Percentiles rank a stretch among this genome's conserved stretches.
phyloP scores from a whole-genome alignment of 2,329 filamentous ascomycete species.

The Penicillium sp. region DNA sequence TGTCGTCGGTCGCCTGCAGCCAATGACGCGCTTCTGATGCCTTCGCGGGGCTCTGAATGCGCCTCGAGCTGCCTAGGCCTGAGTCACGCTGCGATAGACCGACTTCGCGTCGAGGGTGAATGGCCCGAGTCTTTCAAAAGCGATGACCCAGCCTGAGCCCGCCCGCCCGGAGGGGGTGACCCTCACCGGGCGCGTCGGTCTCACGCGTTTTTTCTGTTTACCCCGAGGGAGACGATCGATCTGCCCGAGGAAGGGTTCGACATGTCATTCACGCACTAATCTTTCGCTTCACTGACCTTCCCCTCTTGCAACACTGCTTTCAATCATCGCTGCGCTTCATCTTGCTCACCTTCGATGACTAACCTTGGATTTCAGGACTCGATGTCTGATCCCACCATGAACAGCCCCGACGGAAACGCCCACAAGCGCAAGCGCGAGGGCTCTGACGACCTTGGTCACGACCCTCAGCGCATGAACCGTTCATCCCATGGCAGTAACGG shows the following conservation, averaged over 20 bases:
- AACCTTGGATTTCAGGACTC: constrained; percentile 15
- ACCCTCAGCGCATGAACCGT: constrained; percentile 41
- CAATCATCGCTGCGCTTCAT: background rate
- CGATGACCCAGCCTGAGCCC: constrained; percentile 5
- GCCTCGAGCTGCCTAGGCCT: background rate
- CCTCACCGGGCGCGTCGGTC: constrained; percentile 26
- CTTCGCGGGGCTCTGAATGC: constrained; percentile 3
- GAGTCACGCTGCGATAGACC: constrained; percentile 1
- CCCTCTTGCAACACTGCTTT: background rate
- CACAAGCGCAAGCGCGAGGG: constrained; percentile 45
- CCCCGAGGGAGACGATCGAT: constrained; percentile 15
- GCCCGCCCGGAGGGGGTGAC: background rate
- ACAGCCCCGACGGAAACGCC: constrained; percentile 33
- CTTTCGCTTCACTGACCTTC: background rate
- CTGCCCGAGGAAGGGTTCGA: constrained; percentile 10
- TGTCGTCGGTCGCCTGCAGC: constrained; percentile 26
- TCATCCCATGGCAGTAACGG: constrained; percentile 42
- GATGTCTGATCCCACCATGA: constrained; percentile 43
- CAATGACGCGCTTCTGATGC: constrained; percentile 30
- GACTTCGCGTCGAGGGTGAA: background rate
- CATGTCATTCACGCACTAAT: constrained; percentile 8
- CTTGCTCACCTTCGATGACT: constrained; percentile 15
- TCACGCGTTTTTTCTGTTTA: constrained; percentile 29
- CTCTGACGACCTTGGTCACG: constrained; percentile 40
- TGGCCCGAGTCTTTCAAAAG: background rate